phyloP scores from a whole-genome alignment of 1,284 basidiomycete genomes.

The Marasmius tenuissimus region DNA sequence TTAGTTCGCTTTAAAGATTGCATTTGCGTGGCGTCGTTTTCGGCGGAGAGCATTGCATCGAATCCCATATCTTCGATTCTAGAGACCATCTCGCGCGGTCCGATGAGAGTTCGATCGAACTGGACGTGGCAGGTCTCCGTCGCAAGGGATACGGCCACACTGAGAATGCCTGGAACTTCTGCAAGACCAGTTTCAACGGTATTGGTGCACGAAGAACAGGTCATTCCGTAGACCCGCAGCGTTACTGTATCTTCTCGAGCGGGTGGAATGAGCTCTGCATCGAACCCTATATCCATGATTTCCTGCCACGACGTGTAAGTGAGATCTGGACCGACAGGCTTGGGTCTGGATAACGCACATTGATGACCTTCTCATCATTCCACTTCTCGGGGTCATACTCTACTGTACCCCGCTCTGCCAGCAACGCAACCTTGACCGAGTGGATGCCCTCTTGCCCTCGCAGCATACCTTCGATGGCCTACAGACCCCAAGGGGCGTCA shows the following conservation, averaged over 20 bases:
- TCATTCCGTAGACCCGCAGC: conserved; percentile 90
- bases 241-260: conserved; percentile 64
- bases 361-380: conserved; percentile 78
- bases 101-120: conserved; percentile 75
- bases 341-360: conserved; percentile 43
- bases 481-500: not conserved
- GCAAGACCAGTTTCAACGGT: conserved; percentile 75
- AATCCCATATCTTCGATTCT: conserved; percentile 88
- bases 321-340: conserved; percentile 8
- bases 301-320: conserved; percentile 48
- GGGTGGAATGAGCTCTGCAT: conserved; percentile 74
- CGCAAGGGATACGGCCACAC: conserved; percentile 71
- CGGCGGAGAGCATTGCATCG: conserved; percentile 85
- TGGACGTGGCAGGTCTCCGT: conserved; percentile 75
- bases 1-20: conserved; percentile 89
- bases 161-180: conserved; percentile 73
- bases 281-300: conserved; percentile 92
- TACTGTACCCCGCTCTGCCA: conserved; percentile 91
- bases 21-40: conserved; percentile 85
- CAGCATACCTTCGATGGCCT: conserved; percentile 96
- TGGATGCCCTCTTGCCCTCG: conserved; percentile 81
- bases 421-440: conserved; percentile 88
- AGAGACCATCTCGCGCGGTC: conserved; percentile 85
- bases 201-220: conserved; percentile 80
- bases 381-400: conserved; percentile 86